A percentile compares a stretch with the other conserved stretches of the same genome.
Evolutionary conservation across 1,284 basidiomycete species (phyloP).

Genomic region (Trichosporon inkin): DNA sequence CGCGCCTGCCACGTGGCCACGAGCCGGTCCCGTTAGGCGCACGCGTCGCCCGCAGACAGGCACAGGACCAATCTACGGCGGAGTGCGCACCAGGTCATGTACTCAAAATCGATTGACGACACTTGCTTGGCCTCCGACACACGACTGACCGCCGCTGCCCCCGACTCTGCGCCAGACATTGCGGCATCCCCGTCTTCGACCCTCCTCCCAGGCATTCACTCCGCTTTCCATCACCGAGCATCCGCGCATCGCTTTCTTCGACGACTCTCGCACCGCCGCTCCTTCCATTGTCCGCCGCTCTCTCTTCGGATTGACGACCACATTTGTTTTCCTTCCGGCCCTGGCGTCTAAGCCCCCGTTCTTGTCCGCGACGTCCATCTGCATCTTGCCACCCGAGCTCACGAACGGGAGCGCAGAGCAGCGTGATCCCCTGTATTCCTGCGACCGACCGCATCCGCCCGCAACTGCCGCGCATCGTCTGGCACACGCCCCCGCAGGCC

Average conservation of each 20-base stretch:
- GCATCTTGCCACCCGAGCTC: too few relatives aligned
- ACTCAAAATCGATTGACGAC: constrained; percentile 9
- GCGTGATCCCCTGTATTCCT: too few relatives aligned
- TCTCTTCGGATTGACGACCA: too few relatives aligned
- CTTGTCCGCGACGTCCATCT: too few relatives aligned
- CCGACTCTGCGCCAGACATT: neutral
- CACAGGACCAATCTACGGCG: constrained; percentile 5
- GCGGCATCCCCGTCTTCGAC: neutral
- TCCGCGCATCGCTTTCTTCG: neutral
- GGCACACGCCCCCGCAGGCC: too few relatives aligned
- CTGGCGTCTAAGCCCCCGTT: too few relatives aligned
- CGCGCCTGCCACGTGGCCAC: neutral
- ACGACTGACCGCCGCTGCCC: neutral
- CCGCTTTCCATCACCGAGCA: neutral
- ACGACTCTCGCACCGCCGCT: too few relatives aligned
- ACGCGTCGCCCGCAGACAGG: neutral
- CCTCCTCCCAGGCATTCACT: neutral
- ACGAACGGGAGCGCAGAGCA: too few relatives aligned
- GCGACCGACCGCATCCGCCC: too few relatives aligned
- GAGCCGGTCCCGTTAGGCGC: neutral
- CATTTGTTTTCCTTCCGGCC: too few relatives aligned
- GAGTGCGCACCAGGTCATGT: constrained; percentile 1
- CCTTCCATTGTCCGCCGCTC: too few relatives aligned
- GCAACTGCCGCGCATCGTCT: too few relatives aligned
- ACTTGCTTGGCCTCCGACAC: neutral